These are phyloP conservation scores for Ogataea trehalophila DNA, from an alignment of 805 yeast species.

Conservation along the genomic window DNA sequence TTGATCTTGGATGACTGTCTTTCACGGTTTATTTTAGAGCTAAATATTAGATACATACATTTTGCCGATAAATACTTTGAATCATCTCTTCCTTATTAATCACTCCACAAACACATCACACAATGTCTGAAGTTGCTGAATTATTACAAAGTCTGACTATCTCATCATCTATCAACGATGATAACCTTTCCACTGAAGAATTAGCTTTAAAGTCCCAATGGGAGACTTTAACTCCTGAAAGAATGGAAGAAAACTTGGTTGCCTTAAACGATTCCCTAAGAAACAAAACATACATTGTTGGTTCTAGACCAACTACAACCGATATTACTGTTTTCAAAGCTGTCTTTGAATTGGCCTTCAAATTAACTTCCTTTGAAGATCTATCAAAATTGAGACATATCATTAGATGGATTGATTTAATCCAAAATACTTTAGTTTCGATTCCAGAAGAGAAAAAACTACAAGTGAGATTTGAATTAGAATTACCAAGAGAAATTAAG, in stretches of 20 bases:
- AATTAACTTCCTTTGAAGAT: constrained; percentile 50
- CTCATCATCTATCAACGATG: constrained; percentile 9
- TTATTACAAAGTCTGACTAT: constrained; percentile 28
- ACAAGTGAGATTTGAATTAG: constrained; percentile 52
- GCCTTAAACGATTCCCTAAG: constrained; percentile 68
- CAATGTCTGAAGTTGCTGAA: constrained; percentile 27
- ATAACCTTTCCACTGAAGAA: constrained; percentile 30
- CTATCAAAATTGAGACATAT: constrained; percentile 72
- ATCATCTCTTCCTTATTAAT: not conserved
- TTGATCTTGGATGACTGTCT: too few species aligned
- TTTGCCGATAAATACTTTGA: not conserved
- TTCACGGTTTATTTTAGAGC: too few species aligned
- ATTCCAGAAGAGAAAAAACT: constrained; percentile 50
- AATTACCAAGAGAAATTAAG: constrained; percentile 54
- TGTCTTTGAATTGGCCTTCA: constrained; percentile 54
- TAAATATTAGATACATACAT: not conserved
- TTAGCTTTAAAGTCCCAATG: constrained; percentile 74
- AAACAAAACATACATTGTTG: constrained; percentile 64
- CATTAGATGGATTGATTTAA: constrained; percentile 85
- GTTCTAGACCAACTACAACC: constrained; percentile 59
- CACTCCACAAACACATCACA: not conserved
- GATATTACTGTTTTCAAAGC: constrained; percentile 69
- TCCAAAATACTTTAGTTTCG: constrained; percentile 57
- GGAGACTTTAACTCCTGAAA: constrained; percentile 62
- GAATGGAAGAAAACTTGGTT: constrained; percentile 50